Percentiles rank a stretch among this genome's conserved stretches.
Conservation (phyloP, 176 grass and related monocot species). For the Thalia dealbata region DNA sequence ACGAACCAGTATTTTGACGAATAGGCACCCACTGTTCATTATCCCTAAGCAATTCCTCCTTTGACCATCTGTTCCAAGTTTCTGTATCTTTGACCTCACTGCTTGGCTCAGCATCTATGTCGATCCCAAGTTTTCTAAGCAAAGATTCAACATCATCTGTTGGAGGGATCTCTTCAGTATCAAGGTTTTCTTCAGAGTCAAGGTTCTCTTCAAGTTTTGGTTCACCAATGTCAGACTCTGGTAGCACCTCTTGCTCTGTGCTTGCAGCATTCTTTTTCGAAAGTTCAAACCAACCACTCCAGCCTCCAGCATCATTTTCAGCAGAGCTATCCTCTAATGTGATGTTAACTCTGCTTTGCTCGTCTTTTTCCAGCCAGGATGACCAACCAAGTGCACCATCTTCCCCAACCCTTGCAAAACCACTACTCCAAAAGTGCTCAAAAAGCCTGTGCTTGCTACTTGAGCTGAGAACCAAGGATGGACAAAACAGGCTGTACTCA, state of each 20-base stretch:
- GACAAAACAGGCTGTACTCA: conserved; percentile 76
- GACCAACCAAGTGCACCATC: conserved; percentile 85
- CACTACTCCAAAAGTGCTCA: conserved; percentile 96
- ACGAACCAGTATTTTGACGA: conserved; percentile 55
- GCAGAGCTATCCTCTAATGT: conserved; percentile 43
- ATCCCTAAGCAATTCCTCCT: conserved; percentile 64
- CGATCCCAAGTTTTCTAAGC: conserved; percentile 85
- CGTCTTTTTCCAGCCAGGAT: conserved; percentile 82
- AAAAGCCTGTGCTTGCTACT: conserved; percentile 86
- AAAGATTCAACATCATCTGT: conserved; percentile 77
- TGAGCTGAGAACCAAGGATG: conserved; percentile 53
- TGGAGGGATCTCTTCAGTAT: conserved; percentile 40
- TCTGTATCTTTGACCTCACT: conserved; percentile 87
- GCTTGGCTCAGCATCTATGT: conserved; percentile 60
- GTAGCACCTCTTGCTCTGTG: conserved; percentile 20
- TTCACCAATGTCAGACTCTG: conserved; percentile 28
- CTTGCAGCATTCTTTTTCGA: conserved; percentile 28
- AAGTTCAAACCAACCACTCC: conserved; percentile 97
- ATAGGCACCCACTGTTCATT: conserved; percentile 87
- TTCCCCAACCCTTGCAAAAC: conserved; percentile 67
- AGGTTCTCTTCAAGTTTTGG: conserved; percentile 38
- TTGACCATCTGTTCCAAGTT: conserved; percentile 92
- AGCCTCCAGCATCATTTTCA: conserved; percentile 55
- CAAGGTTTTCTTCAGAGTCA: conserved; percentile 40
- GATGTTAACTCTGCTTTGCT: conserved; percentile 51